Base-by-base conservation (phyloP, 768 basidiomycete species). In the Mycena haematopus region DNA sequence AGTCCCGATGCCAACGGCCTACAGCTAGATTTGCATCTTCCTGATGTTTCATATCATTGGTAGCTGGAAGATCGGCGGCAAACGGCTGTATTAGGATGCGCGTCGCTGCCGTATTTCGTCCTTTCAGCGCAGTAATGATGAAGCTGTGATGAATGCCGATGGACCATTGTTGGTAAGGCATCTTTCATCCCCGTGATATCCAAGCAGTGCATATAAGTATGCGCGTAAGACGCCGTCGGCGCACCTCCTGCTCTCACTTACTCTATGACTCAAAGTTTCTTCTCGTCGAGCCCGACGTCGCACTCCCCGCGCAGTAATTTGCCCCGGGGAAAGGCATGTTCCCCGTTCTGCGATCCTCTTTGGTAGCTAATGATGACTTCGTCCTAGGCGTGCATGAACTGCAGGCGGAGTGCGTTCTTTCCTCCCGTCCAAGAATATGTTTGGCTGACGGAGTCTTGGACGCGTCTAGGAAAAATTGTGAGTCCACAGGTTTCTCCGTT, bases 251-350 rank as follows among this genome's bases (percentile, higher is more conserved):
- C 24, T 44, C 15, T 29, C 29, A 31, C 29, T 9, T 9, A 15
- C 52, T 7, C 24, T 4, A 64, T 64, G 63, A 59, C 63, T 27
- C 62, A 58, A 31, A 54, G 14, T 33, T 56, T 58, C 36, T 59
- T 64, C 49, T 31, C 58, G 6, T 55, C 63, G 4, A 55, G 57
- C n/a, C 52, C 46, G 11, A 46, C 35, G 15, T 14, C 29, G 10
- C 49, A 38, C 29, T 51, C 46, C 14, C 10, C 7, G 70, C 63
- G 29, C 67, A 65, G 50, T n/a, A 64, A 61, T 36, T 29, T 67
- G n/a, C 54, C 55, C 11, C 50, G 66, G 6, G 66, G 66, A 13
- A 63, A 42, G 40, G 40, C 10, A 42, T 19, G 40, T 21, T 19
- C 40, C n/a, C 7, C 36, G 9, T 36, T 36, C 36, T 11, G 11